Evolutionary conservation across 306 rosid species (phyloP).

Genomic region (Coriaria nepalensis): DNA sequence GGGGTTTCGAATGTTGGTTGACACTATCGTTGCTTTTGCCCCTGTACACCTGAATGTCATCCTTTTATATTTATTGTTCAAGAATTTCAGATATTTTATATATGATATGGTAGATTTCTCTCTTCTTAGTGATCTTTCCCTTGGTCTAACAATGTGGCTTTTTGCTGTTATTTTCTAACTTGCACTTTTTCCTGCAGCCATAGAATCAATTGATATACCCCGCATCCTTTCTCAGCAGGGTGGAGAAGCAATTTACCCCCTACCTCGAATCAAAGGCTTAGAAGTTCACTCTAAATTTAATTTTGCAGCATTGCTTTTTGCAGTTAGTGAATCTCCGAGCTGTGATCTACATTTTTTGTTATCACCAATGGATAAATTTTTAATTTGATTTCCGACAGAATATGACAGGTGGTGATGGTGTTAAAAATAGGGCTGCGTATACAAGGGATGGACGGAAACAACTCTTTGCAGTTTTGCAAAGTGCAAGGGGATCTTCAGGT

Average conservation of each 20-base stretch:
- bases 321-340: slow-evolving; percentile 44
- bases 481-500: slow-evolving; percentile 98
- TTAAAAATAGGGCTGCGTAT: slow-evolving; percentile 45
- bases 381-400: slow-evolving; percentile 33
- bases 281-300: slow-evolving; percentile 89
- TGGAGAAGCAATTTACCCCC: slow-evolving; percentile 92
- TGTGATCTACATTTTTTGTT: slow-evolving; percentile 8
- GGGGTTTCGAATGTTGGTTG: background rate
- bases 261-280: slow-evolving; percentile 65
- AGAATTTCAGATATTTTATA: too few species aligned
- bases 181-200: slow-evolving; percentile 45
- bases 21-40: too few species aligned
- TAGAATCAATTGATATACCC: slow-evolving; percentile 88
- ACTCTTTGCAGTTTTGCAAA: slow-evolving; percentile 89
- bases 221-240: slow-evolving; percentile 97
- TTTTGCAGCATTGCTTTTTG: slow-evolving; percentile 75
- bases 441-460: slow-evolving; percentile 91
- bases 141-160: background rate
- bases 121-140: too few species aligned
- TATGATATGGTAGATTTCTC: too few species aligned
- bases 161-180: slow-evolving; percentile 10
- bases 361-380: too few species aligned
- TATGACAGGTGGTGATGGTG: slow-evolving; percentile 51
- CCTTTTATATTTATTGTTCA: too few species aligned
- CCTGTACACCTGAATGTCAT: too few species aligned